phyloP scores from a whole-genome alignment of 208 protist genomes.

The Trypanosoma caninum region DNA sequence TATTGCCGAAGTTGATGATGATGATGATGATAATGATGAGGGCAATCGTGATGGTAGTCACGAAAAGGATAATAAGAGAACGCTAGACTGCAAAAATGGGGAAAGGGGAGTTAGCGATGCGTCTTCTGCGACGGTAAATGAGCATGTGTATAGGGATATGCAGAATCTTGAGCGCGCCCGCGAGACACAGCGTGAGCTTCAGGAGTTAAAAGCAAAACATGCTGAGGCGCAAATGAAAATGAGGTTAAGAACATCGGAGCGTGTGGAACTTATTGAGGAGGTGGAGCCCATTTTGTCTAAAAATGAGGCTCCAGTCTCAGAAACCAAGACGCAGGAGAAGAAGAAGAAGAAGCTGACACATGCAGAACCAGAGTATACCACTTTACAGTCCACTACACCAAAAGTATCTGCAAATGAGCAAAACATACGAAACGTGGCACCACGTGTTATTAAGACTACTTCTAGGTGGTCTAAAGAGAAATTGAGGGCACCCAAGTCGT shows the following conservation, averaged over 20 bases:
- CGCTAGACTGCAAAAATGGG: background rate
- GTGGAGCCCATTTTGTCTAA: conserved; percentile 27
- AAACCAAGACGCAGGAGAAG: background rate
- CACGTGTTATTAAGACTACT: conserved; percentile 25
- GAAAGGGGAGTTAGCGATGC: background rate
- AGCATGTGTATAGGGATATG: conserved; percentile 38
- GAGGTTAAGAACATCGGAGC: conserved; percentile 34
- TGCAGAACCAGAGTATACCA: background rate
- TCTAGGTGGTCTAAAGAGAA: conserved; percentile 48
- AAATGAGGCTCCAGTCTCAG: background rate
- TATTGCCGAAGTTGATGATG: conserved; percentile 83
- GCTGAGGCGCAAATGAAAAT: conserved; percentile 29
- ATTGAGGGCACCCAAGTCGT: conserved; percentile 67
- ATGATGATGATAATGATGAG: conserved; percentile 52
- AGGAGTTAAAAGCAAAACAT: conserved; percentile 27
- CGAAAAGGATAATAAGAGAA: background rate
- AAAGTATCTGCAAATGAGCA: background rate
- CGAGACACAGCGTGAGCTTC: conserved; percentile 26
- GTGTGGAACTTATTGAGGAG: conserved; percentile 80
- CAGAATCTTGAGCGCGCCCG: conserved; percentile 38
- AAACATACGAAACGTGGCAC: background rate
- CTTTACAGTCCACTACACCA: background rate
- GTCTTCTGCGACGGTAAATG: conserved; percentile 20
- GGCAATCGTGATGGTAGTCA: conserved; percentile 13
- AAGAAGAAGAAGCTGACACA: background rate